phyloP scores from a whole-genome alignment of 345 rosid species.

The Eucalyptus polyanthemos region DNA sequence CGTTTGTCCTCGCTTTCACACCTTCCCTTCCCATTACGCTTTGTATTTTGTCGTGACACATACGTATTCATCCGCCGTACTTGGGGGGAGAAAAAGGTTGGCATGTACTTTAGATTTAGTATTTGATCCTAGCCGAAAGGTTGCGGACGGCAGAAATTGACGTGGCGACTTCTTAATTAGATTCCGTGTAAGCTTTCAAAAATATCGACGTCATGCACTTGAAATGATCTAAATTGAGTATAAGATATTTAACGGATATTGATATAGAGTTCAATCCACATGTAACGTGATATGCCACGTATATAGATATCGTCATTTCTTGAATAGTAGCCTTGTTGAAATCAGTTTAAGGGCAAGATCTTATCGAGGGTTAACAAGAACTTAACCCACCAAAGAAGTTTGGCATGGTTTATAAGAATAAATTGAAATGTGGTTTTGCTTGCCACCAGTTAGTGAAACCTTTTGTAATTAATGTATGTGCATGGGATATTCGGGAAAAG shows the following conservation, averaged over 20 bases:
- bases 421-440: neutral
- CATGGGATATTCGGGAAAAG: neutral
- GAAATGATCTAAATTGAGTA: neutral
- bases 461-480: neutral
- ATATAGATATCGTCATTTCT: neutral
- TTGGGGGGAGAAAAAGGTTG: neutral
- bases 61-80: neutral
- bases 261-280: accelerated
- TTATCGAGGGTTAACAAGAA: neutral
- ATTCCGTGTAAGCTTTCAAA: neutral
- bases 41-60: neutral
- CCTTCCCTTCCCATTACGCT: neutral
- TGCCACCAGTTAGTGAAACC: neutral
- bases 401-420: neutral
- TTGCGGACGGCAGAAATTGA: neutral
- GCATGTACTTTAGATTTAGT: neutral
- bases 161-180: neutral
- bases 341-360: neutral
- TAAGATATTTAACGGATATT: accelerated
- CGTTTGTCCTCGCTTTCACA: neutral
- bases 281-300: accelerated
- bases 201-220: neutral
- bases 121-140: neutral
- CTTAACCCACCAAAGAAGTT: neutral
- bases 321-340: neutral